Conservation (phyloP, 257 asterid genomes). For the Solanum pinnatisectum region DNA sequence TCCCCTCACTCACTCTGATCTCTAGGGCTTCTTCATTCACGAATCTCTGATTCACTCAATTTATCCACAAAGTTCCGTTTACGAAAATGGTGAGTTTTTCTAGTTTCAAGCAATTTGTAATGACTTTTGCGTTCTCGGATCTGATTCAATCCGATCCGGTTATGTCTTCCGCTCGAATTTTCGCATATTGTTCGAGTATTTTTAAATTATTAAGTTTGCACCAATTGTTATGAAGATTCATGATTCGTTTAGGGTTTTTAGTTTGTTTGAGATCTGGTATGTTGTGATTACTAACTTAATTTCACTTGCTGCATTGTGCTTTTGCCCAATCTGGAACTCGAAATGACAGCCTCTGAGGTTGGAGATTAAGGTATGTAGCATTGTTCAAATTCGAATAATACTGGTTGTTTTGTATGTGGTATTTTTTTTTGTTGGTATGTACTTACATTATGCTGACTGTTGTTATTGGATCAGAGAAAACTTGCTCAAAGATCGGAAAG, state of each 20-base stretch:
- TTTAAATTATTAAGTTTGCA: neutral
- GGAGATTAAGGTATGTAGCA: constrained; percentile 31
- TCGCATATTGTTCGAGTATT: neutral
- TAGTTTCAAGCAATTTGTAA: neutral
- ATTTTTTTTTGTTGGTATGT: neutral
- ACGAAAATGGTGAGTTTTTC: constrained; percentile 14
- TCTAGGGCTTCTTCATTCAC: constrained; percentile 11
- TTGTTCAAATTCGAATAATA: neutral
- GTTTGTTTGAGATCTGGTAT: constrained; percentile 14
- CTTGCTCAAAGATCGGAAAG: constrained; percentile 44
- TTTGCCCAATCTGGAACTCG: neutral
- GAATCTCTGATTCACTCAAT: neutral
- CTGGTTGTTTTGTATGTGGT: neutral
- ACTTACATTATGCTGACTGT: neutral
- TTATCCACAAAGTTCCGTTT: neutral
- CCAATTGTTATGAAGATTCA: neutral
- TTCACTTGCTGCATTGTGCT: neutral
- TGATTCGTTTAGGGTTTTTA: neutral
- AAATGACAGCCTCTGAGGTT: constrained; percentile 34
- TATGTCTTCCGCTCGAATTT: neutral
- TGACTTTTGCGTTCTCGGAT: neutral
- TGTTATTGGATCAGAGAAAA: constrained; percentile 38
- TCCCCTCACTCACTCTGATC: constrained; percentile 23
- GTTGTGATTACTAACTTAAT: neutral
- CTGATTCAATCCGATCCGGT: constrained; percentile 2